Evolutionary conservation across 2,329 filamentous ascomycete species (phyloP).

Genomic region (Exophiala lecanii-corni): DNA sequence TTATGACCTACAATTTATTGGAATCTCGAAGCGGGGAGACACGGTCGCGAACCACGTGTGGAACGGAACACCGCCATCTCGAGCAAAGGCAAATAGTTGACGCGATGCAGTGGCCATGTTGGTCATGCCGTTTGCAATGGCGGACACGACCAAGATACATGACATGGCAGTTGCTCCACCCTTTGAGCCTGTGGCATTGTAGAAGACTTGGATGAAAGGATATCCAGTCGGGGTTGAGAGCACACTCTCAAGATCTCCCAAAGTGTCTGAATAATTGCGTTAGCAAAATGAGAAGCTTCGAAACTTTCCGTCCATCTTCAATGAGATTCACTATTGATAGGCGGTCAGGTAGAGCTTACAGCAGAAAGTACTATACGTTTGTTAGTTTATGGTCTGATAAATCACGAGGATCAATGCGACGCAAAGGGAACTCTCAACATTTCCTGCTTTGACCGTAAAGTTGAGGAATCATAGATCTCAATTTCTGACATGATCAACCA

Average conservation of each 20-base stretch:
- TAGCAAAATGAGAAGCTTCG: too few relatives aligned
- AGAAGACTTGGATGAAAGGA: constrained; percentile 37
- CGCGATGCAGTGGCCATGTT: constrained; percentile 35
- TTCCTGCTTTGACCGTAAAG: too few relatives aligned
- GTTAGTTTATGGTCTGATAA: too few relatives aligned
- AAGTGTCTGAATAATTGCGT: constrained; percentile 21
- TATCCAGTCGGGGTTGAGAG: constrained; percentile 31
- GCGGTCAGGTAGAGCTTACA: too few relatives aligned
- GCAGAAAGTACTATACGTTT: neutral
- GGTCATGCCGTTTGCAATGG: constrained; percentile 28
- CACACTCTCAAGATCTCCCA: constrained; percentile 30
- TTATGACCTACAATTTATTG: constrained; percentile 13
- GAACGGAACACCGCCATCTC: constrained; percentile 37
- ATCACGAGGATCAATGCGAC: too few relatives aligned
- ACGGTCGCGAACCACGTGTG: constrained; percentile 20
- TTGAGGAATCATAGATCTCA: too few relatives aligned
- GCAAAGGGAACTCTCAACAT: too few relatives aligned
- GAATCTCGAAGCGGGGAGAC: constrained; percentile 9
- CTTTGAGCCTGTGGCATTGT: constrained; percentile 30
- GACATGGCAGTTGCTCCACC: constrained; percentile 31
- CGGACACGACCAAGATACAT: constrained; percentile 29
- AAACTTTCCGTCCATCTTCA: too few relatives aligned
- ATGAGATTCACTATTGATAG: too few relatives aligned
- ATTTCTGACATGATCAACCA: too few relatives aligned
- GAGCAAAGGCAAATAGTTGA: constrained; percentile 37